Conservation (phyloP, 148 eudicot genomes). For the Amaranthus palmeri region DNA sequence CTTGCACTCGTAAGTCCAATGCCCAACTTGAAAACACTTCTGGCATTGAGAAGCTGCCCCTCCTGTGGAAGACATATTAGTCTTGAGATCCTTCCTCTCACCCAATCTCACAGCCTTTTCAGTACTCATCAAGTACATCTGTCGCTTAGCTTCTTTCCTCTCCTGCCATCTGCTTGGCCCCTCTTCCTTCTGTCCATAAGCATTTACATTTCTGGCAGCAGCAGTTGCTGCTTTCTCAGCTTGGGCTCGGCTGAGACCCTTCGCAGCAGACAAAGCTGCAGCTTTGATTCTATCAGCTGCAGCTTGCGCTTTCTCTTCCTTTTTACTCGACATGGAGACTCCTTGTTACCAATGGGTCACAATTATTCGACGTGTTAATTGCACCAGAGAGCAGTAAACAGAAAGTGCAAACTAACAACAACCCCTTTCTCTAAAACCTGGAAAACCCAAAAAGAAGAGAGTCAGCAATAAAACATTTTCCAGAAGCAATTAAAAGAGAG, state of each 20-base stretch:
- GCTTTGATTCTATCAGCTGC: slow-evolving; percentile 87
- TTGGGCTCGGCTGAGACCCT: slow-evolving; percentile 91
- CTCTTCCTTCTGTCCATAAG: slow-evolving; percentile 99
- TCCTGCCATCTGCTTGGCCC: slow-evolving; percentile 99
- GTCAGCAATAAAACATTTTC: neutral
- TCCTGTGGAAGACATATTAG: slow-evolving; percentile 32
- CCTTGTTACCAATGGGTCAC: neutral
- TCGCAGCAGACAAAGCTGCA: slow-evolving; percentile 82
- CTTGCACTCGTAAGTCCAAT: slow-evolving; percentile 97
- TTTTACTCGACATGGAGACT: slow-evolving; percentile 49
- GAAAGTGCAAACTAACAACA: neutral
- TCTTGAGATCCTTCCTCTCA: slow-evolving; percentile 63
- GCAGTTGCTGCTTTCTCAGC: slow-evolving; percentile 97
- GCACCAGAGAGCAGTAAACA: neutral
- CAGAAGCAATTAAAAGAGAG: neutral
- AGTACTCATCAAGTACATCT: slow-evolving; percentile 96
- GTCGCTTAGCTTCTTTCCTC: slow-evolving; percentile 92
- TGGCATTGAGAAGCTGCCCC: slow-evolving; percentile 65
- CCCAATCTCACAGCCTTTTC: slow-evolving; percentile 86
- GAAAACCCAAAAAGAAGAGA: neutral
- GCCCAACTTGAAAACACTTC: slow-evolving; percentile 81
- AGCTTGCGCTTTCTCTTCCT: slow-evolving; percentile 73
- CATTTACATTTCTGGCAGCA: slow-evolving; percentile 95
- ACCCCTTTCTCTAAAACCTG: neutral
- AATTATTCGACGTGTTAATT: neutral